Evolutionary conservation across 2,329 filamentous ascomycete species (phyloP).

Genomic region (Juglanconis oblonga): DNA sequence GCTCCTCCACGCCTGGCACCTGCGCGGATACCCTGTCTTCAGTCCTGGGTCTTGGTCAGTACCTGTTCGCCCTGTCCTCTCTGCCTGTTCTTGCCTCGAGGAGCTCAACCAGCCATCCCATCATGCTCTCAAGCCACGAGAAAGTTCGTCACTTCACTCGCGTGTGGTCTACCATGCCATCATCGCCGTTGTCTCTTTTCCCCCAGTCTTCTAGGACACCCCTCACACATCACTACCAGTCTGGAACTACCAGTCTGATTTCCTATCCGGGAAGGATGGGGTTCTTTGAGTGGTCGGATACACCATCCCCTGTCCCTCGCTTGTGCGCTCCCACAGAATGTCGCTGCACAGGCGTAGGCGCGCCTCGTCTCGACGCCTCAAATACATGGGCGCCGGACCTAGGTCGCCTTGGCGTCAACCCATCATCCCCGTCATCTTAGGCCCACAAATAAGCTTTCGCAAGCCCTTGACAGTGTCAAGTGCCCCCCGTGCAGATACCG

Average conservation of each 20-base stretch:
- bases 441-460: constrained; percentile 27
- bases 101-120: background rate
- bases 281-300: constrained; percentile 15
- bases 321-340: constrained; percentile 17
- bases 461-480: constrained; percentile 44
- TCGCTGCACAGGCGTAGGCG: constrained; percentile 10
- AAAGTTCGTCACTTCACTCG: background rate
- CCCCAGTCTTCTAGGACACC: background rate
- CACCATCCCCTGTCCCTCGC: constrained; percentile 17
- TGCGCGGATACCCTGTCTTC: constrained; percentile 1
- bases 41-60: constrained; percentile 16
- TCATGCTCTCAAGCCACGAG: background rate
- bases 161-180: background rate
- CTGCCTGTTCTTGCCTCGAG: background rate
- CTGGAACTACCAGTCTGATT: constrained; percentile 11
- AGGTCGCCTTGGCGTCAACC: constrained; percentile 15
- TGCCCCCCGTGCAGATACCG: constrained; percentile 4
- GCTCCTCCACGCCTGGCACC: constrained; percentile 5
- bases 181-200: no score
- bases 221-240: constrained; percentile 4
- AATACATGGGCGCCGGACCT: background rate
- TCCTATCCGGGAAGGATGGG: constrained; percentile 12
- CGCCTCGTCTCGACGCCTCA: constrained; percentile 6
- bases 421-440: constrained; percentile 20
- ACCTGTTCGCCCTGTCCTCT: constrained; percentile 10